Evolutionary conservation across 2,329 filamentous ascomycete genomes (phyloP), one percentile per base, ranked within the genome.

Genomic region (Elsinoe arachidis): DNA sequence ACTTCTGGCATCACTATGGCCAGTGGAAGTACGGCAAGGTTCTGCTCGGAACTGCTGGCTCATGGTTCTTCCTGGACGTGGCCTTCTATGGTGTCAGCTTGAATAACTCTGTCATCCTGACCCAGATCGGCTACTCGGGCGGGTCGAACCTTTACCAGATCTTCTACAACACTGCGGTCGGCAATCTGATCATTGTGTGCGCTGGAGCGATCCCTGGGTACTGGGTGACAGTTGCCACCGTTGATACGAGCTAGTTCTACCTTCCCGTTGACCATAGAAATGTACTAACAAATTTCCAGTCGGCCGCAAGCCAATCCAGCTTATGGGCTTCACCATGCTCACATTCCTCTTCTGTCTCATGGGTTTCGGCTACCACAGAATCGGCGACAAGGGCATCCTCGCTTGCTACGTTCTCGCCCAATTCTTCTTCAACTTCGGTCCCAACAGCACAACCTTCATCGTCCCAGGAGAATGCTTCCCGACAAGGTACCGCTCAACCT

Each of bases 121-220:
- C 74, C 23, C 80, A 81, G 2, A 90, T 91, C 65, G 88, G 87
- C 52, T 92, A 84, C 73, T 83, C 83, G 17, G 84, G 84, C 11
- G 84, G 84, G 9, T 67, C 66, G 56, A 82, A 79, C 61, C 81
- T 87, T 30, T 90, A 90, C 73, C 70, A 88, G 62, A 78, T 77
- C 68, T 78, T 90, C 61, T 84, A 83, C 75, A 88, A 87, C 72
- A 88, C 83, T 6, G 86, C 87, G 52, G 79, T 89, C 17, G 88
- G 88, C 9, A 90, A 92, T 73, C 73, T 91, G 64, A 88, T 91
- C 63, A 79, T 91, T 53, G 84, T 90, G 63, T 82, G 87, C 59
- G 87, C 88, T 3, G 88, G 87, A 58, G 85, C 88, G 49, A 87
- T 91, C 12, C 88, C 88, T 0, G 88, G 88, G 12, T 91, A 91